Percentiles rank a stretch among this genome's conserved stretches.
These are phyloP conservation scores for Naganishia sp. DNA, from an alignment of 1,284 basidiomycete genomes.

Conservation along the genomic window DNA sequence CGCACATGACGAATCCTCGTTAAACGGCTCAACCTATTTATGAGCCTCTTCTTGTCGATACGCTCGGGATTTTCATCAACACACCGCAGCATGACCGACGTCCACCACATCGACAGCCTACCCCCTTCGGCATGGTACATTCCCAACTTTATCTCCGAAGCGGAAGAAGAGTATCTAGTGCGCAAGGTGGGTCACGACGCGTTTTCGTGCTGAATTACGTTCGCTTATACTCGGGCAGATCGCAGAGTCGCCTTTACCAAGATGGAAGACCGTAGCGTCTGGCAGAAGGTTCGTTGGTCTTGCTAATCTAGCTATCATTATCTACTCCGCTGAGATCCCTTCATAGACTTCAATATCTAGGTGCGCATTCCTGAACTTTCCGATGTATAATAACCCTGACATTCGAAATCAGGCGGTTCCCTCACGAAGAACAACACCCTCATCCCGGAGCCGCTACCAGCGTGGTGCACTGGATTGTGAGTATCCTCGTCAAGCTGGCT, in stretches of 20 bases:
- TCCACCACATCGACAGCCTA: conserved; percentile 23
- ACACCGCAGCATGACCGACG: not conserved
- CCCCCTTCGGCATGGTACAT: conserved; percentile 59
- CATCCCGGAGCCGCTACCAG: conserved; percentile 47
- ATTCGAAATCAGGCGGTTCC: conserved; percentile 43
- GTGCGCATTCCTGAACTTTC: conserved; percentile 54
- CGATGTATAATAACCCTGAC: not conserved
- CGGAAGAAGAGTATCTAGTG: conserved; percentile 76
- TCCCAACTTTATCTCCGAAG: conserved; percentile 73
- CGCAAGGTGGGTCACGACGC: conserved; percentile 61
- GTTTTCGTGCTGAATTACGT: not conserved
- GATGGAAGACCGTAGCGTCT: conserved; percentile 72
- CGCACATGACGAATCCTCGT: no score
- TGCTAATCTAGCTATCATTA: no score
- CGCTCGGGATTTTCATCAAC: no score
- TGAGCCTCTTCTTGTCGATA: no score
- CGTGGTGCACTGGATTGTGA: conserved; percentile 46
- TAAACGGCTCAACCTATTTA: no score
- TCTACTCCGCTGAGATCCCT: not conserved
- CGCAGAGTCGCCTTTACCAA: conserved; percentile 11
- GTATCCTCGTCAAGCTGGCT: conserved; percentile 24
- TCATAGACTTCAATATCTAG: conserved; percentile 72
- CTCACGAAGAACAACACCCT: conserved; percentile 49
- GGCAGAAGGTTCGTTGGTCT: no score
- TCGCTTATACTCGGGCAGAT: conserved; percentile 9